phyloP scores from a whole-genome alignment of 2,329 filamentous ascomycete species.

The Aspergillus brunneoviolaceus region DNA sequence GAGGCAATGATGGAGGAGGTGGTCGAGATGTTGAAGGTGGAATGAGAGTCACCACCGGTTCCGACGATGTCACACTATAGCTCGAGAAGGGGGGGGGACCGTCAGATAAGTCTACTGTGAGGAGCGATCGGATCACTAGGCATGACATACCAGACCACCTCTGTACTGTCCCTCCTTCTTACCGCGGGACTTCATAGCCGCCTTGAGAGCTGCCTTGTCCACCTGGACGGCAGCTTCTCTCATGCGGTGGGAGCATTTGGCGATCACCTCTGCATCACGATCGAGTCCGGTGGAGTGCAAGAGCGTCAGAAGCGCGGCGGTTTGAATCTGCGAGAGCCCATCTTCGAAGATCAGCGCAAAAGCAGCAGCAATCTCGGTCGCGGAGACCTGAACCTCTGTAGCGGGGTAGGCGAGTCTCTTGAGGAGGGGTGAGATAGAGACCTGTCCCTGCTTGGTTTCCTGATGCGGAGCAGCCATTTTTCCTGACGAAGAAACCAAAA shows the following conservation, averaged over 20 bases:
- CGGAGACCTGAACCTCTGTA: constrained; percentile 57
- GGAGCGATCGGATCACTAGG: background rate
- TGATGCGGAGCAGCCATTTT: constrained; percentile 26
- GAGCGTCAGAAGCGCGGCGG: constrained; percentile 81
- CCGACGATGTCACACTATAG: constrained; percentile 85
- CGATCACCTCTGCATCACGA: constrained; percentile 78
- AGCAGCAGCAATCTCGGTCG: constrained; percentile 83
- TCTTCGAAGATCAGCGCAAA: constrained; percentile 91
- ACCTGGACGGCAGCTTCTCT: constrained; percentile 72
- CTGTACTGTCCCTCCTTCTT: constrained; percentile 70
- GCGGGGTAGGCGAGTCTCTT: constrained; percentile 48
- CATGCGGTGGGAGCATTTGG: constrained; percentile 82
- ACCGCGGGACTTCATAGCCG: constrained; percentile 60
- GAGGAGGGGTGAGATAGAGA: constrained; percentile 51
- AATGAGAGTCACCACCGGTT: constrained; percentile 92
- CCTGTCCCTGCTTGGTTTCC: constrained; percentile 33
- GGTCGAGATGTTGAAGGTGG: constrained; percentile 98
- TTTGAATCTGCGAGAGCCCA: constrained; percentile 82
- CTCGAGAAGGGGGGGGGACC: background rate
- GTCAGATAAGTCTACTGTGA: background rate
- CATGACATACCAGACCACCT: constrained; percentile 72
- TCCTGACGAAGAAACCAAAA: background rate
- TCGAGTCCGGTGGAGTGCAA: constrained; percentile 90
- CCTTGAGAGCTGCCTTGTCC: constrained; percentile 61
- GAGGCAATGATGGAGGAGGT: constrained; percentile 91